Percentiles rank a stretch among this genome's conserved stretches.
phyloP scores from a whole-genome alignment of 495 filamentous ascomycete genomes.

The Penicillium robsamsonii region DNA sequence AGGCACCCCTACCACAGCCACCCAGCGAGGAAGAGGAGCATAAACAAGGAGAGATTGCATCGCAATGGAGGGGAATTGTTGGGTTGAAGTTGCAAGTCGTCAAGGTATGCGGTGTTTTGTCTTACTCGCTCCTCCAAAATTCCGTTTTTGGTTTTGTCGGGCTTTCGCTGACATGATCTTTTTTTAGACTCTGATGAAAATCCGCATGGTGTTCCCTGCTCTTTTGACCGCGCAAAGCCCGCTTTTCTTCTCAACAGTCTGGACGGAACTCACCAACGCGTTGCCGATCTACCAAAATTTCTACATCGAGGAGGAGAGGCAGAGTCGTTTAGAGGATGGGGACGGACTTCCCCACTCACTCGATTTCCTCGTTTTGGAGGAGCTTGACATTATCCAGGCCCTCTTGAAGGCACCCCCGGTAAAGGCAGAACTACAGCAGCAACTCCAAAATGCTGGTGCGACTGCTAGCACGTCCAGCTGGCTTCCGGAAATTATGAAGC shows the following conservation, averaged over 20 bases:
- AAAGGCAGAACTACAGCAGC: constrained; percentile 75
- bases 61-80: constrained; percentile 72
- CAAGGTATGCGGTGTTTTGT: constrained; percentile 51
- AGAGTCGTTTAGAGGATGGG: constrained; percentile 83
- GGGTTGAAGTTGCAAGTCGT: constrained; percentile 86
- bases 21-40: constrained; percentile 57
- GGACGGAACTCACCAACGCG: constrained; percentile 76
- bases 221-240: constrained; percentile 78
- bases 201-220: constrained; percentile 76
- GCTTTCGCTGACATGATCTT: constrained; percentile 10
- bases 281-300: constrained; percentile 70
- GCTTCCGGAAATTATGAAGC: constrained; percentile 77
- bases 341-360: constrained; percentile 92
- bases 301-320: constrained; percentile 79
- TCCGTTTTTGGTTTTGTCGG: neutral
- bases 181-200: constrained; percentile 77
- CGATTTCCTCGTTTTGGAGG: constrained; percentile 90
- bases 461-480: constrained; percentile 58
- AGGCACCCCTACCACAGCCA: constrained; percentile 64
- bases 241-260: constrained; percentile 76
- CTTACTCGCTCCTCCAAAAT: too few species aligned
- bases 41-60: constrained; percentile 44
- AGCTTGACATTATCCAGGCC: constrained; percentile 88
- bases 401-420: constrained; percentile 81
- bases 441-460: constrained; percentile 60